phyloP scores from a whole-genome alignment of 345 rosid genomes.

The Euclidium syriacum region DNA sequence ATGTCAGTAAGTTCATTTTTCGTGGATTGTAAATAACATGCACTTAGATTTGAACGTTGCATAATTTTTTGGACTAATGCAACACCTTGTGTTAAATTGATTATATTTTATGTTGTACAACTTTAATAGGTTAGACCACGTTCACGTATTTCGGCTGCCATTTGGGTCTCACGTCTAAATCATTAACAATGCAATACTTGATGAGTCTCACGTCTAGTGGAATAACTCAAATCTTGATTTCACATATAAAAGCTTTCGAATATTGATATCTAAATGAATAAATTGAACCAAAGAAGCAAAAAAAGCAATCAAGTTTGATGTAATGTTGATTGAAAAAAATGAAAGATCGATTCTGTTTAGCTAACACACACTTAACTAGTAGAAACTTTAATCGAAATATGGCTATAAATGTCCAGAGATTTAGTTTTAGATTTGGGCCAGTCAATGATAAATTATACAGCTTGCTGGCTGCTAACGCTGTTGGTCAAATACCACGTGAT shows the following conservation, averaged over 20 bases:
- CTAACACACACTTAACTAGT: not conserved
- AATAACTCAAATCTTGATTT: not conserved
- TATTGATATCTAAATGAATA: not conserved
- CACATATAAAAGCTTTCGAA: not conserved
- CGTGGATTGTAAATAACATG: not conserved
- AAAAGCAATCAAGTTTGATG: not conserved
- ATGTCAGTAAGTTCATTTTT: not conserved
- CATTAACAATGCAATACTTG: not conserved
- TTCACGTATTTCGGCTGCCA: not conserved
- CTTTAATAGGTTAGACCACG: not conserved
- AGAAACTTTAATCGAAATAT: not conserved
- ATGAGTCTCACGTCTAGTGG: not conserved
- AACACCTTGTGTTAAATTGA: not conserved
- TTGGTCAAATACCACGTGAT: slow-evolving; percentile 15
- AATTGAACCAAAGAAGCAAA: not conserved
- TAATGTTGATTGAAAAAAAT: not conserved
- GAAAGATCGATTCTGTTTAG: slow-evolving; percentile 4
- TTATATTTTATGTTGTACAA: not conserved
- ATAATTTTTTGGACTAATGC: not conserved
- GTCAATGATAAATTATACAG: slow-evolving; percentile 6
- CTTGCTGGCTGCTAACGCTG: not conserved
- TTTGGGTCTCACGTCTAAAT: slow-evolving; percentile 11
- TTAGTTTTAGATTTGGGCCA: slow-evolving; percentile 7
- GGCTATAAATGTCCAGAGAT: not conserved
- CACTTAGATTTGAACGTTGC: not conserved